phyloP scores from a whole-genome alignment of 768 basidiomycete species.

The Lactarius evosmus region DNA sequence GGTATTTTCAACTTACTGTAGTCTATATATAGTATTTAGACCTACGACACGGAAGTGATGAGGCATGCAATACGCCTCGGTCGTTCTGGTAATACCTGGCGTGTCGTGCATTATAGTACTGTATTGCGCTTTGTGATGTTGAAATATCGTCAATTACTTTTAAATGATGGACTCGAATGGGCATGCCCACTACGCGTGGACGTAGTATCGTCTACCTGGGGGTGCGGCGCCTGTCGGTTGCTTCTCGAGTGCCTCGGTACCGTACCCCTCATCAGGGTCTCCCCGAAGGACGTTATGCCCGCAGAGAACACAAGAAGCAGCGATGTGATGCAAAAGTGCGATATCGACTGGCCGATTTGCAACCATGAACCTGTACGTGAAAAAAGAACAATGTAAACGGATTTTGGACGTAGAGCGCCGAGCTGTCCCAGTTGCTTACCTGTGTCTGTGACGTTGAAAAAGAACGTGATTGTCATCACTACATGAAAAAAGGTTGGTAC shows the following conservation, averaged over 20 bases:
- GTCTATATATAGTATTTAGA: not conserved
- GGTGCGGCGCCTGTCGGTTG: not conserved
- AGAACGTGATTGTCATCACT: slow-evolving; percentile 85
- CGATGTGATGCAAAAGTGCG: slow-evolving; percentile 82
- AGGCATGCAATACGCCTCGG: not conserved
- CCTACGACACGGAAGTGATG: not conserved
- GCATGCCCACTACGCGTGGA: not conserved
- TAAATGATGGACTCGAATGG: not conserved
- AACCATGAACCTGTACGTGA: slow-evolving; percentile 67
- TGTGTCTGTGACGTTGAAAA: slow-evolving; percentile 78
- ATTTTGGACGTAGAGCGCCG: not conserved
- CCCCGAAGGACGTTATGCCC: slow-evolving; percentile 69
- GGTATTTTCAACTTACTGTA: not conserved
- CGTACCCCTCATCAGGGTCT: slow-evolving; percentile 55
- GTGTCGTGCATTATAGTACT: not conserved
- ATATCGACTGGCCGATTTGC: slow-evolving; percentile 86
- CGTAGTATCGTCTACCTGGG: not conserved
- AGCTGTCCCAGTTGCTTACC: slow-evolving; percentile 41
- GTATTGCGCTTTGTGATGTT: slow-evolving; percentile 1
- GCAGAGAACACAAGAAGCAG: slow-evolving; percentile 76
- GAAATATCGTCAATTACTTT: no score
- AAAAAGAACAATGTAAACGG: not conserved
- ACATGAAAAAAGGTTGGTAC: not conserved
- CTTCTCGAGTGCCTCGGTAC: not conserved
- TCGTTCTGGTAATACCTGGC: not conserved